A percentile compares a stretch with the other conserved stretches of the same genome.
Evolutionary conservation across 441 rosid species (phyloP).

Genomic region (Hura crepitans): DNA sequence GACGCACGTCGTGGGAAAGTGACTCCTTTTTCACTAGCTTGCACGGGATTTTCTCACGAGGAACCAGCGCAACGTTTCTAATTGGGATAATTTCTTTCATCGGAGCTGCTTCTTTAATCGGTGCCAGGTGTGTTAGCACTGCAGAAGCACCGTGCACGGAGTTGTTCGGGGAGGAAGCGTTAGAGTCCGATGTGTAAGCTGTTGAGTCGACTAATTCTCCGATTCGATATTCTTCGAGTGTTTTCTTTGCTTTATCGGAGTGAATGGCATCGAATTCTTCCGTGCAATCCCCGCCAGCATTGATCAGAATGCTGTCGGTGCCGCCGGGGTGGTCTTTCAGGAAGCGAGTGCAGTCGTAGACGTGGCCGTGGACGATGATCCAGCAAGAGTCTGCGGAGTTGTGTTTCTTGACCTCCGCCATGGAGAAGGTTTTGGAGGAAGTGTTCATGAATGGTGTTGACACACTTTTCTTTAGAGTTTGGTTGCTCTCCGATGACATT

Average conservation of each 20-base stretch:
- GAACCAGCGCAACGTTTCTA: constrained; percentile 52
- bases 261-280: constrained; percentile 95
- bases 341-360: constrained; percentile 86
- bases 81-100: neutral
- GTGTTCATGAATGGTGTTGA: constrained; percentile 91
- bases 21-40: constrained; percentile 57
- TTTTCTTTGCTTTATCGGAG: constrained; percentile 77
- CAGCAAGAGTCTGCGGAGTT: constrained; percentile 69
- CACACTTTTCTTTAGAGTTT: constrained; percentile 60
- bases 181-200: constrained; percentile 53
- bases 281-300: constrained; percentile 83
- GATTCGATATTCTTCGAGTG: constrained; percentile 68
- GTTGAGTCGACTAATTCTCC: constrained; percentile 60
- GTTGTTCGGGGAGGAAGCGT: constrained; percentile 52
- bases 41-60: constrained; percentile 71
- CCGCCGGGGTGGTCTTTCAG: constrained; percentile 91
- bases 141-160: constrained; percentile 62
- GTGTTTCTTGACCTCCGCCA: constrained; percentile 67
- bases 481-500: constrained; percentile 42
- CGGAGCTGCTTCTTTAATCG: constrained; percentile 49
- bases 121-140: constrained; percentile 34
- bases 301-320: constrained; percentile 70
- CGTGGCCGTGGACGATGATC: constrained; percentile 87
- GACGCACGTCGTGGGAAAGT: constrained; percentile 65
- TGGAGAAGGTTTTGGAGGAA: constrained; percentile 46